Evolutionary conservation across 768 basidiomycete genomes (phyloP).

Genomic region (Macrolepiota albuminosa): DNA sequence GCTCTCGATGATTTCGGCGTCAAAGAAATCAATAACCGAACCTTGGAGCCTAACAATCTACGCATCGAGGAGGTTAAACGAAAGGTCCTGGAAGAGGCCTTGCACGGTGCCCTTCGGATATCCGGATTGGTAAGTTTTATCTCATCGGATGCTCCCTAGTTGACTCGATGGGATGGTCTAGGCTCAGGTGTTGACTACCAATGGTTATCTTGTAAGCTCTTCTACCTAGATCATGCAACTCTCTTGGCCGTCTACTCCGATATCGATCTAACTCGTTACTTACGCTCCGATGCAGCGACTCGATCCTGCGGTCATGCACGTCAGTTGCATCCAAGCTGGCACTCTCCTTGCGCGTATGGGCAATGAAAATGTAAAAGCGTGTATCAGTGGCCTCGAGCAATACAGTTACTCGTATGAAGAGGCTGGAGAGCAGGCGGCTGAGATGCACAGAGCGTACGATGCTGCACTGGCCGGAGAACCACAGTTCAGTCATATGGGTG

Average conservation of each 20-base stretch:
- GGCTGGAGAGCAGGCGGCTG: constrained; percentile 69
- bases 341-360: constrained; percentile 77
- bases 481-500: constrained; percentile 46
- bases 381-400: constrained; percentile 82
- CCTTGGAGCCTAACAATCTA: constrained; percentile 31
- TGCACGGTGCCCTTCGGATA: constrained; percentile 83
- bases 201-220: constrained; percentile 71
- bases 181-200: constrained; percentile 80
- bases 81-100: constrained; percentile 74
- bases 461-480: constrained; percentile 37
- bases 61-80: constrained; percentile 62
- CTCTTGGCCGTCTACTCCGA: constrained; percentile 7
- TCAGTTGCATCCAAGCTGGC: constrained; percentile 81
- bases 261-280: constrained; percentile 3
- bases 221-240: constrained; percentile 14
- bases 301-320: constrained; percentile 88
- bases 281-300: constrained; percentile 43
- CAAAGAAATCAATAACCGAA: constrained; percentile 57
- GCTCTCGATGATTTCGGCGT: constrained; percentile 85
- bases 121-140: constrained; percentile 67
- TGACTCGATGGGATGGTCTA: constrained; percentile 20
- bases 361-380: constrained; percentile 76
- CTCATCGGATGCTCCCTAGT: constrained; percentile 1
- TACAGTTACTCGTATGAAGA: constrained; percentile 88
- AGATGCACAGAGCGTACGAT: constrained; percentile 54